A percentile compares a stretch with the other conserved stretches of the same genome.
phyloP scores from a whole-genome alignment of 345 rosid species.

The Carallia pectinifolia region DNA sequence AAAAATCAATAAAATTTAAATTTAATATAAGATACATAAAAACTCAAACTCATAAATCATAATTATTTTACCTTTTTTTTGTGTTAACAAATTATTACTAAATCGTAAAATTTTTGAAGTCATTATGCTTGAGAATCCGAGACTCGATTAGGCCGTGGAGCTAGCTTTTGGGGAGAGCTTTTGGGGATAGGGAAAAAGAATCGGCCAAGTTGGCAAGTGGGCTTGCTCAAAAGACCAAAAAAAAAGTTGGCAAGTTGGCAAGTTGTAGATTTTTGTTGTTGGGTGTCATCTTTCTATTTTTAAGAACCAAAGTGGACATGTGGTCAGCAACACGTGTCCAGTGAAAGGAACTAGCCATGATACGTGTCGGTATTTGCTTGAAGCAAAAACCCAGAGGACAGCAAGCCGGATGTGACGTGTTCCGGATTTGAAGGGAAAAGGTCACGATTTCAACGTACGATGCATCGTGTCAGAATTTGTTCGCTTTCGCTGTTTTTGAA shows the following conservation, averaged over 20 bases:
- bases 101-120: conserved; percentile 4
- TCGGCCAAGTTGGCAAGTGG: too few relatives aligned
- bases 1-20: too few relatives aligned
- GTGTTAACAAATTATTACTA: too few relatives aligned
- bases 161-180: background rate
- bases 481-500: background rate
- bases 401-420: conserved; percentile 24
- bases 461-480: background rate
- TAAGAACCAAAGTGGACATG: background rate
- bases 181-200: too few relatives aligned
- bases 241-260: conserved; percentile 9
- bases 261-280: conserved; percentile 10
- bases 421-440: conserved; percentile 3
- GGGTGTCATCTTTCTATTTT: background rate
- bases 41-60: too few relatives aligned
- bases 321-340: conserved; percentile 23
- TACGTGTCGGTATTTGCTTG: conserved; percentile 15
- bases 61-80: too few relatives aligned
- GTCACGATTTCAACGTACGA: background rate
- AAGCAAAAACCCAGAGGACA: too few relatives aligned
- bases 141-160: conserved; percentile 19
- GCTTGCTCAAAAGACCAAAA: too few relatives aligned
- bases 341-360: background rate
- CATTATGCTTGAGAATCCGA: conserved; percentile 26
- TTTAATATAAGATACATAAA: too few relatives aligned